These are phyloP conservation scores for Ustanciosporium gigantosporum DNA, from an alignment of 1,284 basidiomycete genomes.

Conservation along the genomic window DNA sequence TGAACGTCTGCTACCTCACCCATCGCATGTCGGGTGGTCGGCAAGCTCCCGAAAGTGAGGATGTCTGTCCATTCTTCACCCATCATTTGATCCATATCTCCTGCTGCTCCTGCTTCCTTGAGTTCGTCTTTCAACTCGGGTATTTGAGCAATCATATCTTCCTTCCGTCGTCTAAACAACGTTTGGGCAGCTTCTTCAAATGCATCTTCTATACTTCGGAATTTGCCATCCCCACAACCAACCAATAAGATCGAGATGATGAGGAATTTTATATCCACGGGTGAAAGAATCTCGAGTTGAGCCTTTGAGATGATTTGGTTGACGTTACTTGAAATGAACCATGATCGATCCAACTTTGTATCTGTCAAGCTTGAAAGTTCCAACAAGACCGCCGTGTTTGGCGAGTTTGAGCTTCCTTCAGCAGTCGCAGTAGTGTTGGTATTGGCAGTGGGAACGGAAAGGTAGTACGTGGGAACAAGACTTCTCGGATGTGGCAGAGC, in stretches of 20 bases:
- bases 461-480: constrained; percentile 17
- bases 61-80: constrained; percentile 30
- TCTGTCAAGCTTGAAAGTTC: constrained; percentile 21
- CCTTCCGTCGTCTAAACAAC: constrained; percentile 4
- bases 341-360: constrained; percentile 17
- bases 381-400: neutral
- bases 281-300: constrained; percentile 19
- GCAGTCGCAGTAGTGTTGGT: no score
- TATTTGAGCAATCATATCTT: constrained; percentile 1
- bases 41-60: constrained; percentile 9
- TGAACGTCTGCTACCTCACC: constrained; percentile 18
- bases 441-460: no score
- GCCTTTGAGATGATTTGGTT: constrained; percentile 18
- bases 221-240: constrained; percentile 8
- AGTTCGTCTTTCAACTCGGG: neutral
- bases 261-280: constrained; percentile 15
- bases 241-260: constrained; percentile 7
- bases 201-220: constrained; percentile 15
- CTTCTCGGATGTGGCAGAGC: constrained; percentile 34
- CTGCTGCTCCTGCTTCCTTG: neutral
- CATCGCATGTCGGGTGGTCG: constrained; percentile 5
- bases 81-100: neutral
- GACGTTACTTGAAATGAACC: constrained; percentile 13
- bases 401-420: neutral
- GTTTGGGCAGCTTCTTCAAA: constrained; percentile 20